Evolutionary conservation across 1,284 basidiomycete species (phyloP).

Genomic region (Cryptococcus neoformans): DNA sequence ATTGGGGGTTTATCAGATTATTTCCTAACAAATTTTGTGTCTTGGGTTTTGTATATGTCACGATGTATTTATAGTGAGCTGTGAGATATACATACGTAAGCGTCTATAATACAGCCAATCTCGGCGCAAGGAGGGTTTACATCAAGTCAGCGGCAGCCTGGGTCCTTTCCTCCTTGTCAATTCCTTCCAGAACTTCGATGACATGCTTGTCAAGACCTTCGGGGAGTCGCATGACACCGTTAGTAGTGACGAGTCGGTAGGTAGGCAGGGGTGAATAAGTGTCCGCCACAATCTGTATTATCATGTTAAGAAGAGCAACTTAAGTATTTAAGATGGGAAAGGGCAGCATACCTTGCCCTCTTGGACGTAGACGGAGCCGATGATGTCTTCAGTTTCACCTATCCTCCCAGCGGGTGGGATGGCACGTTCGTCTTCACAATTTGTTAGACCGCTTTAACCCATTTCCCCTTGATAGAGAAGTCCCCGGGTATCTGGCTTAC

Average conservation of each 20-base stretch:
- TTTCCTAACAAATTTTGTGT: not conserved
- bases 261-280: constrained; percentile 45
- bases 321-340: not conserved
- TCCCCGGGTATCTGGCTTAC: constrained; percentile 17
- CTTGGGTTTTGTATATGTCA: not conserved
- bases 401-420: constrained; percentile 47
- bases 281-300: constrained; percentile 31
- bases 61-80: not conserved
- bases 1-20: not conserved
- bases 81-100: not conserved
- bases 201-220: constrained; percentile 42
- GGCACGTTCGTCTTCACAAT: constrained; percentile 39
- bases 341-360: constrained; percentile 35
- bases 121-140: not conserved
- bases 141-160: not conserved
- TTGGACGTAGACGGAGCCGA: constrained; percentile 46
- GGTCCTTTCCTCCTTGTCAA: constrained; percentile 28
- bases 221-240: constrained; percentile 41
- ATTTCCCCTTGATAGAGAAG: not conserved
- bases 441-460: not conserved
- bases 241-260: constrained; percentile 43
- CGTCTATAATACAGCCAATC: too few species aligned
- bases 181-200: constrained; percentile 26
- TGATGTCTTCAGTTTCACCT: constrained; percentile 49
- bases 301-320: not conserved